These are phyloP conservation scores for Nothophaeocryptopus gaeumannii DNA, from an alignment of 2,329 filamentous ascomycete genomes.

Conservation along the genomic window DNA sequence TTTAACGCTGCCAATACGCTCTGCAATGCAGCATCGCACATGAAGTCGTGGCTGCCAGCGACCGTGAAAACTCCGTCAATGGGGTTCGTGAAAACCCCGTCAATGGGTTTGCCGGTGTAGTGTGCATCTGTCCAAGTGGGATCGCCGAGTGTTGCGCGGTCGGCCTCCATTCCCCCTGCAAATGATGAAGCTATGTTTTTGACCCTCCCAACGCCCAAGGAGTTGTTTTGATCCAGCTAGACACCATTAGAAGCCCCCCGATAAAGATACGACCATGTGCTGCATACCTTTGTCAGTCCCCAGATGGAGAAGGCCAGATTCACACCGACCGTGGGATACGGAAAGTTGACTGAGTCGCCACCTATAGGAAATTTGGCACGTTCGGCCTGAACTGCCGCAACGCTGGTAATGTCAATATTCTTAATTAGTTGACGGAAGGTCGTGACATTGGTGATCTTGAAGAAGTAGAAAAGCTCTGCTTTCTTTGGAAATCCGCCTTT, in stretches of 20 bases:
- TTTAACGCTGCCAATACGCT: slow-evolving; percentile 30
- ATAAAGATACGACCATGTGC: too few relatives aligned
- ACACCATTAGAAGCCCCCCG: too few relatives aligned
- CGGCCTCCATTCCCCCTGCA: not conserved
- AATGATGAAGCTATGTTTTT: not conserved
- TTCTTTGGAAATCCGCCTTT: slow-evolving; percentile 24
- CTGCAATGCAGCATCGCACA: slow-evolving; percentile 26
- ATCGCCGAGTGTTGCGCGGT: not conserved
- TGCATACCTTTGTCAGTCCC: slow-evolving; percentile 24
- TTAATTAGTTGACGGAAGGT: slow-evolving; percentile 7
- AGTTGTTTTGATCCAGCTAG: too few relatives aligned
- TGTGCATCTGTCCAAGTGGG: not conserved
- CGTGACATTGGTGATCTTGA: slow-evolving; percentile 22
- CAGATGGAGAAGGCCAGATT: slow-evolving; percentile 28
- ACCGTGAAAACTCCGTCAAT: slow-evolving; percentile 38
- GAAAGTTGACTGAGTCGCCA: not conserved
- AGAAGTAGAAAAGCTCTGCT: slow-evolving; percentile 26
- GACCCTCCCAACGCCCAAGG: not conserved
- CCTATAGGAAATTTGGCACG: not conserved
- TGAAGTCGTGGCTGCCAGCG: slow-evolving; percentile 30
- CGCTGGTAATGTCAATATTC: not conserved
- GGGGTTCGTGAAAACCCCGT: slow-evolving; percentile 36
- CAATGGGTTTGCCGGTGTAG: slow-evolving; percentile 27
- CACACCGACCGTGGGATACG: slow-evolving; percentile 16
- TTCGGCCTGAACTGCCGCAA: slow-evolving; percentile 16